Percentiles rank a stretch among this genome's conserved stretches.
Conservation (phyloP, 257 asterid species). For the Datura wrightii region DNA sequence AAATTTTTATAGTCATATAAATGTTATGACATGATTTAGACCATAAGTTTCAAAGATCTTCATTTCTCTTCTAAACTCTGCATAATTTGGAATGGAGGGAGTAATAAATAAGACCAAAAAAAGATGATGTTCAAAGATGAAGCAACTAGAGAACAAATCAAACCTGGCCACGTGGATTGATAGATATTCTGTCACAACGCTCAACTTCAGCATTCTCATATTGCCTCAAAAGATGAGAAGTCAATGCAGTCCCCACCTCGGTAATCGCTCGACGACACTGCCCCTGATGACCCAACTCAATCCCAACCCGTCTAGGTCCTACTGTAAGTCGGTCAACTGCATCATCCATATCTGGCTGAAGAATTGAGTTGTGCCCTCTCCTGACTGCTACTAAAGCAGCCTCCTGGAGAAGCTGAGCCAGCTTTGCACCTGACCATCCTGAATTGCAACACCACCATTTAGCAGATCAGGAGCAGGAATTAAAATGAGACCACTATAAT, state of each 20-base stretch:
- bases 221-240: conserved; percentile 83
- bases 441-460: conserved; percentile 31
- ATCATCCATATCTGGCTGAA: conserved; percentile 85
- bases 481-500: not conserved
- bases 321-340: conserved; percentile 98
- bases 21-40: not conserved
- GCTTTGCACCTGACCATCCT: conserved; percentile 99
- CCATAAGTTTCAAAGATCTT: not conserved
- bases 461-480: conserved; percentile 17
- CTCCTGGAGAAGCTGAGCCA: conserved; percentile 98
- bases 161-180: conserved; percentile 97
- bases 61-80: too few relatives aligned
- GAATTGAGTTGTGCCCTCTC: conserved; percentile 75
- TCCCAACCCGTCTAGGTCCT: conserved; percentile 84
- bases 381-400: conserved; percentile 99
- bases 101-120: conserved; percentile 6
- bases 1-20: not conserved
- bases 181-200: conserved; percentile 88
- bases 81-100: not conserved
- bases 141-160: conserved; percentile 23
- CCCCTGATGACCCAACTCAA: conserved; percentile 87
- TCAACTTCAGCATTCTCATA: conserved; percentile 84
- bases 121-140: conserved; percentile 22
- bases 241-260: conserved; percentile 86
- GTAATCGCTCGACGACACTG: conserved; percentile 92